Evolutionary conservation across 345 rosid genomes (phyloP), one percentile per base, ranked within the genome.

Genomic region (Aurinia saxatilis): DNA sequence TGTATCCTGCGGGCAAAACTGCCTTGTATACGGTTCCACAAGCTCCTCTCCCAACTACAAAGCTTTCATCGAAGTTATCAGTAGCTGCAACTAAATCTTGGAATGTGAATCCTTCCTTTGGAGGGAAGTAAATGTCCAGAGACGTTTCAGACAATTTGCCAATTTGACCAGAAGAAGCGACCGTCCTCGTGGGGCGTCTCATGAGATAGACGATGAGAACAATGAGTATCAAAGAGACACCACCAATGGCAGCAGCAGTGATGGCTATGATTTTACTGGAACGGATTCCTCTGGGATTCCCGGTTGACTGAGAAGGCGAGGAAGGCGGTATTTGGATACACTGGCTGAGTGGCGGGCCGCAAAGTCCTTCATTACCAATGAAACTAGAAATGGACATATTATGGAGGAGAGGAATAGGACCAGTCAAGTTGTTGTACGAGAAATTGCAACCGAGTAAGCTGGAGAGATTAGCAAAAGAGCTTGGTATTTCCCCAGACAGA

Each of bases 11-110:
- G 1, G 75, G 87, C 68, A 91, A 35, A 61, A 74, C 82, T 3
- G 96, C 98, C 60, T 81, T 83, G 58, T 86, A 91, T 3, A 91
- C 98, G 0, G 87, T 83, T 60, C 98, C 98, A 45, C 93, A 86
- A 52, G 90, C 98, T 73, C 96, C 98, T 65, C 85, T 84, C 18
- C 98, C 98, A 30, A 91, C 73, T 3, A 78, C 65, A 18, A 80
- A 91, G 70, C 89, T 74, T 21, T 88, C 96, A 53, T 79, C 76
- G 38, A 91, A 91, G 63, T 85, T 79, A 10, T 81, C 75, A 3
- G 98, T 91, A 42, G 90, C 92, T 31, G 33, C 73, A 70, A 84
- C 80, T 63, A 91, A 71, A 71, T 91, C 96, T 52, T 81, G 80
- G 67, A 88, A 83, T 21, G 89, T 83, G 77, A 91, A 89, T 9